Percentiles rank a stretch among this genome's conserved stretches.
These are phyloP conservation scores for Magnolia changhungtana DNA, from an alignment of 164 flowering plant species.

Conservation along the genomic window DNA sequence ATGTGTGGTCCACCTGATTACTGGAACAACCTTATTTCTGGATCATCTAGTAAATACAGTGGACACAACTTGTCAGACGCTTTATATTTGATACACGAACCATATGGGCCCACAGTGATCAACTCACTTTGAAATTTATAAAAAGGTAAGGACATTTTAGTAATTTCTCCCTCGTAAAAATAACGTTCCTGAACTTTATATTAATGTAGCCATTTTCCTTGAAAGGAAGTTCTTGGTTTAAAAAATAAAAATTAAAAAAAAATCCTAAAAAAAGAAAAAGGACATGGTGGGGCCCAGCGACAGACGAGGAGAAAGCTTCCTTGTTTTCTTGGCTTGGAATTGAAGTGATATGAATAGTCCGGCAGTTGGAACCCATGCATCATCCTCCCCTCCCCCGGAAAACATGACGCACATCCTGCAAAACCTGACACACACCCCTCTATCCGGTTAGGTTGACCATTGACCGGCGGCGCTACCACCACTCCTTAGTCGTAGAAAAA, in stretches of 20 bases:
- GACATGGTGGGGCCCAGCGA: constrained; percentile 11
- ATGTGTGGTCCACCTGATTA: no score
- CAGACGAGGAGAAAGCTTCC: constrained; percentile 4
- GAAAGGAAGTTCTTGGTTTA: neutral
- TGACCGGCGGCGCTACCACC: constrained; percentile 35
- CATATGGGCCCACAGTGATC: no score
- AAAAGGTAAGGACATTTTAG: no score
- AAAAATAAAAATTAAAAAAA: neutral
- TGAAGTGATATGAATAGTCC: constrained; percentile 58
- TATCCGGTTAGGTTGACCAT: constrained; percentile 8
- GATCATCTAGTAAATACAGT: no score
- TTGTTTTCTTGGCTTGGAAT: constrained; percentile 63
- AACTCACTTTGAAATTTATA: no score
- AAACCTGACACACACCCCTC: constrained; percentile 4
- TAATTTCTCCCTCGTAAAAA: no score
- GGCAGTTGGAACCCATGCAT: constrained; percentile 31
- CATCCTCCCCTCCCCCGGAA: constrained; percentile 17
- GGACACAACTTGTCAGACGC: no score
- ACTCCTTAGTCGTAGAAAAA: constrained; percentile 35
- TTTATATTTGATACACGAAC: no score
- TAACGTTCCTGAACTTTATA: no score
- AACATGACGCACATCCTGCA: constrained; percentile 1
- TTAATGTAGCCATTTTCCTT: no score
- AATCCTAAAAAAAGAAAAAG: neutral
- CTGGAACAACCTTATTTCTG: no score